Evolutionary conservation across 106 monocot genomes (phyloP).

Genomic region (Dactylorhiza incarnata): DNA sequence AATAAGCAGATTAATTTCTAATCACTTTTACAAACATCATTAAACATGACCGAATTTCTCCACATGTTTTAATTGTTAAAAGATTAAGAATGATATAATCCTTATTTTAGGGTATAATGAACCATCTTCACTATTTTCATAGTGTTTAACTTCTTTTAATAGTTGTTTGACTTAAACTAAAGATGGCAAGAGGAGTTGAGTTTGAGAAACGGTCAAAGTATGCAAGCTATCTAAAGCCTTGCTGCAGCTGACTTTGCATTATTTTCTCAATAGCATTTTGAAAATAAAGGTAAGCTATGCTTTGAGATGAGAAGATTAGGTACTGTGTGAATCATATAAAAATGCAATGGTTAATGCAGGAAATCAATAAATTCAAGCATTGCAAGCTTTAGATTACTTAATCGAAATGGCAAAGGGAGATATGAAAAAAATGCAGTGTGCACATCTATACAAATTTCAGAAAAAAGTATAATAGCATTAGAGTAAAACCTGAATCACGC

Average conservation of each 20-base stretch:
- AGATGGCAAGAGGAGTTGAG: too few species aligned
- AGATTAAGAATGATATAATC: too few species aligned
- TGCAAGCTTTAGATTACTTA: not conserved
- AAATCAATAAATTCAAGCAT: not conserved
- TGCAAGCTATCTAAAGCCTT: not conserved
- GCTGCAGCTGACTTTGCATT: not conserved
- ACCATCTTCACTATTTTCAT: too few species aligned
- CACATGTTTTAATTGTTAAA: too few species aligned
- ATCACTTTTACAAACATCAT: too few species aligned
- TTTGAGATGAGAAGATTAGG: not conserved
- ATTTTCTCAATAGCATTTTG: not conserved
- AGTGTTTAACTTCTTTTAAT: too few species aligned
- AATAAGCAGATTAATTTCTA: too few species aligned
- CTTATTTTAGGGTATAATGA: too few species aligned
- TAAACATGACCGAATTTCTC: too few species aligned
- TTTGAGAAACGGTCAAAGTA: not conserved
- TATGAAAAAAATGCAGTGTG: not conserved
- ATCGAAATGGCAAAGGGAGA: not conserved
- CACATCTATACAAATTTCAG: not conserved
- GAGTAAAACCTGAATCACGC: constrained; percentile 75
- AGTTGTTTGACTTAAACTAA: too few species aligned
- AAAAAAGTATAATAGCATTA: not conserved
- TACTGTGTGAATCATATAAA: not conserved
- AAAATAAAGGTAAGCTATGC: not conserved
- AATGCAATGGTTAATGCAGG: not conserved